Evolutionary conservation across 2,329 filamentous ascomycete species (phyloP).

Genomic region (Emergomyces pasteurianus): DNA sequence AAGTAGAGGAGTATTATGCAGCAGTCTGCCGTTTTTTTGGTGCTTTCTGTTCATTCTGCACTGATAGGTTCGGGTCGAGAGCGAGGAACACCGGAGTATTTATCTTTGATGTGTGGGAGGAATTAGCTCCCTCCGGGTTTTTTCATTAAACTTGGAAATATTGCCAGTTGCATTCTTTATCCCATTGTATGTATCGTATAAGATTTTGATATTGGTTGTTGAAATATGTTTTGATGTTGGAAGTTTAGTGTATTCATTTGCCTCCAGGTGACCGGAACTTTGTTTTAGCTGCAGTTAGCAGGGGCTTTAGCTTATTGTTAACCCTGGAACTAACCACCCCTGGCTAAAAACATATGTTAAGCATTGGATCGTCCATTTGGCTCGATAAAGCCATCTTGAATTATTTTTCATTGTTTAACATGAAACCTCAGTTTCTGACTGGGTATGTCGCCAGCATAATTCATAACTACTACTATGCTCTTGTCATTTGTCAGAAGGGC

Average conservation of each 20-base stretch:
- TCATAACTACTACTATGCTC: background rate
- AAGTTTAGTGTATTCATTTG: background rate
- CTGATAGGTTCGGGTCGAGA: too few species aligned
- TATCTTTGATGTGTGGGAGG: background rate
- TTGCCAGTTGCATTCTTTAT: background rate
- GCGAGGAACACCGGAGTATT: background rate
- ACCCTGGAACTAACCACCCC: too few species aligned
- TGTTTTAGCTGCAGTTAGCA: too few species aligned
- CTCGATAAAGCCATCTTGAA: too few species aligned
- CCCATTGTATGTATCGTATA: background rate
- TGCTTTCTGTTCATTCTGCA: background rate
- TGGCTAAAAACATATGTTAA: too few species aligned
- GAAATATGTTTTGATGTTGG: background rate
- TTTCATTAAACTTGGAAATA: background rate
- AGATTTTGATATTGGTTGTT: background rate
- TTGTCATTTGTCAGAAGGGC: background rate
- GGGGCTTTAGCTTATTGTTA: too few species aligned
- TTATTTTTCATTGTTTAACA: background rate
- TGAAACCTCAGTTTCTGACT: background rate
- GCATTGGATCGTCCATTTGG: too few species aligned
- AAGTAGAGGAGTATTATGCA: background rate
- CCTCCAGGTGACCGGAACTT: background rate
- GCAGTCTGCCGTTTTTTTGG: background rate
- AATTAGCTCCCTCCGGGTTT: background rate
- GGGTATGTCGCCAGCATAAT: background rate